Evolutionary conservation across 352 stramenopile species (phyloP).

Genomic region (Pythium utonaiense): DNA sequence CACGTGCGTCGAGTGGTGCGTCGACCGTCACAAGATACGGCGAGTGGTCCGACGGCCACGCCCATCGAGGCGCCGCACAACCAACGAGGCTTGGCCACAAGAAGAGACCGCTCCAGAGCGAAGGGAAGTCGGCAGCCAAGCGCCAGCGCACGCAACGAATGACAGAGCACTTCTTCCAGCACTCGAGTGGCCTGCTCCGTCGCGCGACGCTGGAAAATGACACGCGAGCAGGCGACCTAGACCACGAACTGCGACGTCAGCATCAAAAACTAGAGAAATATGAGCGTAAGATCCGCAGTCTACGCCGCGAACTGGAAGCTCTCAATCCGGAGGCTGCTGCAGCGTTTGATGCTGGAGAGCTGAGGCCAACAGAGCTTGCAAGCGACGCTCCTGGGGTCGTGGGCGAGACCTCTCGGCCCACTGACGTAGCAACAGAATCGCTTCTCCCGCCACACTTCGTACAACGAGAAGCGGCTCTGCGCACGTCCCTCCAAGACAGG

Average conservation of each 20-base stretch:
- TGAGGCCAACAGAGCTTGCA: not conserved
- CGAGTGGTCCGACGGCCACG: not conserved
- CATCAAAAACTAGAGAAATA: slow-evolving; percentile 31
- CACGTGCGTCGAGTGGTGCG: not conserved
- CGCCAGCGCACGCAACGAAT: slow-evolving; percentile 18
- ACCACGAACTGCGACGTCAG: slow-evolving; percentile 34
- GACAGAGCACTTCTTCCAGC: slow-evolving; percentile 41
- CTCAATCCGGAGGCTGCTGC: slow-evolving; percentile 6
- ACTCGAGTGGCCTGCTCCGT: slow-evolving; percentile 34
- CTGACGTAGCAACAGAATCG: not conserved
- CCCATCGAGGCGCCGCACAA: too few relatives aligned
- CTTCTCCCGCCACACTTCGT: slow-evolving; percentile 3
- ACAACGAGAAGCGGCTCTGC: slow-evolving; percentile 4
- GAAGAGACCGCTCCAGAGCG: not conserved
- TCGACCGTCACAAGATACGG: not conserved
- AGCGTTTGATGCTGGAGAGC: slow-evolving; percentile 6
- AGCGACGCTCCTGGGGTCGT: not conserved
- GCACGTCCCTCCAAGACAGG: not conserved
- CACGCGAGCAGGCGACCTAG: slow-evolving; percentile 36
- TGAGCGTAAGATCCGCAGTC: slow-evolving; percentile 35
- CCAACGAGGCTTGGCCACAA: slow-evolving; percentile 1
- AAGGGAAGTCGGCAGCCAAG: slow-evolving; percentile 7
- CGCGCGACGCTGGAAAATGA: slow-evolving; percentile 42
- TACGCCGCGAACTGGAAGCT: slow-evolving; percentile 16
- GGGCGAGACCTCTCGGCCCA: not conserved